A percentile compares a stretch with the other conserved stretches of the same genome.
phyloP scores from a whole-genome alignment of 768 basidiomycete genomes.

The Fomitopsis pulvina region DNA sequence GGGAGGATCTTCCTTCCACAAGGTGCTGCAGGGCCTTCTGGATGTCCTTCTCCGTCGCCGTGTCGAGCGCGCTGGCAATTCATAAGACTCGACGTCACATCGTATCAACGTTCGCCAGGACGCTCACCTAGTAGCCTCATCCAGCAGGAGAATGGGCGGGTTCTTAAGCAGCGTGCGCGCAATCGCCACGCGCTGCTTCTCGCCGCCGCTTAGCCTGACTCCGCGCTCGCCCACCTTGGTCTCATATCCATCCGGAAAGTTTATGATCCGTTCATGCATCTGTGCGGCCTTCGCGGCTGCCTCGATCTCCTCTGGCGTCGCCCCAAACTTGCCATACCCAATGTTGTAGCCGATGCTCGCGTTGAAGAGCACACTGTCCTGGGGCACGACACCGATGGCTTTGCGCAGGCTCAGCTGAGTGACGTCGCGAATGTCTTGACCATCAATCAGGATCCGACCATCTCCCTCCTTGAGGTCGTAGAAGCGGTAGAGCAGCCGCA shows the following conservation, averaged over 20 bases:
- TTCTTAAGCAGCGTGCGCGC: conserved; percentile 84
- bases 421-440: conserved; percentile 81
- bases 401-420: conserved; percentile 75
- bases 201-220: conserved; percentile 77
- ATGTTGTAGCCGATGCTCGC: conserved; percentile 68
- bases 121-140: conserved; percentile 64
- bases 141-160: conserved; percentile 73
- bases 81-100: not conserved
- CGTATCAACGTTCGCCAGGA: not conserved
- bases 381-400: conserved; percentile 87
- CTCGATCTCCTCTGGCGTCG: conserved; percentile 68
- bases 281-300: conserved; percentile 75
- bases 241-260: conserved; percentile 82
- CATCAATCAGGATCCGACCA: conserved; percentile 78
- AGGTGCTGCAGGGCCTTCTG: conserved; percentile 82
- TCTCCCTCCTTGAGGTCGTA: conserved; percentile 82
- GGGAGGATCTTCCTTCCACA: conserved; percentile 61
- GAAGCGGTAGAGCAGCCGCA: conserved; percentile 87
- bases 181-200: conserved; percentile 87
- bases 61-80: conserved; percentile 67
- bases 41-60: conserved; percentile 85
- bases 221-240: conserved; percentile 91
- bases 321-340: conserved; percentile 74
- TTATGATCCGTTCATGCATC: conserved; percentile 80
- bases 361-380: conserved; percentile 74